Percentiles rank a stretch among this genome's conserved stretches.
Conservation (phyloP, 1,139 yeast genomes). For the Schwanniomyces etchellsii region DNA sequence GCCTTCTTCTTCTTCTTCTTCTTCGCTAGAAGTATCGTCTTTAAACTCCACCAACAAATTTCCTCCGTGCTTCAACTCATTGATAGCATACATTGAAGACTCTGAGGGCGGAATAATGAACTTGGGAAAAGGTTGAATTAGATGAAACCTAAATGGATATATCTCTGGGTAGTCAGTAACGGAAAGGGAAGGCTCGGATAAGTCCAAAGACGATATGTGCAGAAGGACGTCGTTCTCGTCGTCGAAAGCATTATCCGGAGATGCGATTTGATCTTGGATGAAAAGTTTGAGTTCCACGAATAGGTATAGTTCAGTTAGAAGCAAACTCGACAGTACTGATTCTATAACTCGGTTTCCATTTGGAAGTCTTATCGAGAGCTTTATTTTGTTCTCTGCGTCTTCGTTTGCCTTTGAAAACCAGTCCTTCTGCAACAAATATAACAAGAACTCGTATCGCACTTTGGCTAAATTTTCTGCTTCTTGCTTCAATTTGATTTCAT, state of each 20-base stretch:
- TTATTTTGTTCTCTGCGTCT: conserved; percentile 10
- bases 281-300: conserved; percentile 48
- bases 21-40: conserved; percentile 16
- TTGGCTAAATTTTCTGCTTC: conserved; percentile 10
- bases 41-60: conserved; percentile 33
- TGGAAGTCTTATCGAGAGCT: conserved; percentile 38
- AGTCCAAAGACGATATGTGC: conserved; percentile 8
- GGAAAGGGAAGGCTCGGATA: conserved; percentile 7
- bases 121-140: conserved; percentile 42
- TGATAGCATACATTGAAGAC: conserved; percentile 15
- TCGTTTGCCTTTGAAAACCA: conserved; percentile 10
- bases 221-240: conserved; percentile 10
- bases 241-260: conserved; percentile 8
- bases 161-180: conserved; percentile 16
- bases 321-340: conserved; percentile 41
- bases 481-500: conserved; percentile 9
- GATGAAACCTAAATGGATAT: conserved; percentile 31
- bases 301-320: conserved; percentile 59
- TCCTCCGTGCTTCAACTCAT: conserved; percentile 33
- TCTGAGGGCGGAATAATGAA: conserved; percentile 18
- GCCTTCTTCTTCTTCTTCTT: conserved; percentile 1
- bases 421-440: conserved; percentile 9
- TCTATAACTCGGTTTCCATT: conserved; percentile 61
- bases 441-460: conserved; percentile 10
- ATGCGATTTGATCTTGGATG: conserved; percentile 10